Base-by-base conservation (phyloP, 306 rosid genomes). In the Begonia masoniana region DNA sequence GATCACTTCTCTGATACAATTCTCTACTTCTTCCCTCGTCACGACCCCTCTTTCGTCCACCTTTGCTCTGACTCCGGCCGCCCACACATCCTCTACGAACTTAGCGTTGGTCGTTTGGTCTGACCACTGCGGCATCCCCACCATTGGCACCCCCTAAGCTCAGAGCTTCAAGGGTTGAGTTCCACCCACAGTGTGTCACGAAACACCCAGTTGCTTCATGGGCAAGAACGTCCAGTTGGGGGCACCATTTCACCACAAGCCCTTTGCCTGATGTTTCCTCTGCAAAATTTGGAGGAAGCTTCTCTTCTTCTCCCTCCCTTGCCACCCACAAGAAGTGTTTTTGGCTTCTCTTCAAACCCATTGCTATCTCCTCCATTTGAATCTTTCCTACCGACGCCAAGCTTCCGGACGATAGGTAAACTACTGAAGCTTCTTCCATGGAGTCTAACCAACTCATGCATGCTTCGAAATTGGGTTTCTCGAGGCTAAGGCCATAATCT, bases 111-210 rank as follows among this genome's bases (percentile, higher is more conserved):
- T 47, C 50, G 50, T 47, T 7, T 47, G 50, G 15, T 47, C 50
- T 7, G 50, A 12, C 50, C 50, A 47, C 50, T 47, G 50, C 50
- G 50, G 50, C 50, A 47, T 11, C 9, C 6, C 50, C 50, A 47
- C 50, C 50, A 47, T 47, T 12, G 50, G 50, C 2, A 47, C 50
- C 50, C 50, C 50, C 9, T n/a, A 47, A 47, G 50, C 50, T 47
- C 50, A 47, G 15, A 47, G 50, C 50, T 47, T 47, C 50, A 12
- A 47, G 13, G 14, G 50, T 47, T 1, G 50, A 47, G 15, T 47
- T 47, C 50, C 50, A 47, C 13, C 50, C 50, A 12, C 50, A 47
- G 15, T 47, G 50, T 5, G 50, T 47, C 6, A 47, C 15, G 15
- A 47, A 47, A 47, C 50, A 47, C 50, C 50, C 50, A 12, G 15